Evolutionary conservation across 805 yeast species (phyloP).

Genomic region (Lachancea sp.): DNA sequence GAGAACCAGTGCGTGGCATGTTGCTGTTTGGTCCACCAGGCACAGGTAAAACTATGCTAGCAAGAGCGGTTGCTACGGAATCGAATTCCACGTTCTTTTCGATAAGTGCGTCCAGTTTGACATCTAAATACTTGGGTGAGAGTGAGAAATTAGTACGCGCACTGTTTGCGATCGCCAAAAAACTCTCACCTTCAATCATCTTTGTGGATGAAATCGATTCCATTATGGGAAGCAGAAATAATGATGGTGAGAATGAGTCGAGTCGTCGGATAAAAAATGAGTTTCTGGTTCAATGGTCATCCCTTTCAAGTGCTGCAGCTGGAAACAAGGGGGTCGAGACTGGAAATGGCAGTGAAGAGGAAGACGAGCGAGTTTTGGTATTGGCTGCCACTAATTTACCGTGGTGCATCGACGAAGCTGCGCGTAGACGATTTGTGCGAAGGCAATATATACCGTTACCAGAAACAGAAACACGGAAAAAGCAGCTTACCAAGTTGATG

Average conservation of each 20-base stretch:
- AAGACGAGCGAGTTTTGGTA: conserved; percentile 67
- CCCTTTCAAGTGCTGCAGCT: conserved; percentile 81
- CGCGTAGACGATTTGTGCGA: conserved; percentile 85
- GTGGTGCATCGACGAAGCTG: conserved; percentile 97
- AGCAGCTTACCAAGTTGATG: conserved; percentile 63
- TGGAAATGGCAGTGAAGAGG: conserved; percentile 34
- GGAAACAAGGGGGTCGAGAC: conserved; percentile 36
- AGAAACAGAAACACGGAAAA: conserved; percentile 70
- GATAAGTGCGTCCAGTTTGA: conserved; percentile 82
- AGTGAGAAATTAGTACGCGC: conserved; percentile 91
- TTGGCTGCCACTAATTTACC: conserved; percentile 94
- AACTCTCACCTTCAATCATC: conserved; percentile 86
- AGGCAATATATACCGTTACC: conserved; percentile 93
- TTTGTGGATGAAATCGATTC: conserved; percentile 97
- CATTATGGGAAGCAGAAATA: conserved; percentile 67
- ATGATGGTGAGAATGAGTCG: conserved; percentile 74
- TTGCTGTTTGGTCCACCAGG: conserved; percentile 96
- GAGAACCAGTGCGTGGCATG: conserved; percentile 98
- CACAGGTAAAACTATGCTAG: conserved; percentile 96
- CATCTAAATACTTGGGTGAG: conserved; percentile 78
- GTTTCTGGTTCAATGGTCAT: conserved; percentile 92
- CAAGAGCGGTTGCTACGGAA: conserved; percentile 95
- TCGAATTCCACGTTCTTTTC: conserved; percentile 90
- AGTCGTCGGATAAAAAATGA: conserved; percentile 89
- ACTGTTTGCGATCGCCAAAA: conserved; percentile 75